A percentile compares a stretch with the other conserved stretches of the same genome.
Conservation (phyloP, 805 yeast species). For the Candida dajiaensis region DNA sequence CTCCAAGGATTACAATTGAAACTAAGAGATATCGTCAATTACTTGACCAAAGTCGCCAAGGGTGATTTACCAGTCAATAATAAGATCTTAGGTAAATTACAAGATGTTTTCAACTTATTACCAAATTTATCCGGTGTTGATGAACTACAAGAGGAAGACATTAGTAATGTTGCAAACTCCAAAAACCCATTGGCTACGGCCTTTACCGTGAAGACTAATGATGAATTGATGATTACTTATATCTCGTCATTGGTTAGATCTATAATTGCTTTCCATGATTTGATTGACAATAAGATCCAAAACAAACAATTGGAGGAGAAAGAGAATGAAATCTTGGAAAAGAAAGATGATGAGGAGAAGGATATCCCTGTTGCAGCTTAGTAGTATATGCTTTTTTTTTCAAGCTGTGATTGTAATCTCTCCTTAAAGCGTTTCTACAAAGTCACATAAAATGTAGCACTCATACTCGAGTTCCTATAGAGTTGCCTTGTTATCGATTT, state of each 20-base stretch:
- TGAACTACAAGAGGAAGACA: conserved; percentile 26
- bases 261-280: conserved; percentile 92
- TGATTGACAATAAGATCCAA: conserved; percentile 91
- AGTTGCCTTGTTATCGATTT: too few species aligned
- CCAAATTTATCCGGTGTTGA: conserved; percentile 59
- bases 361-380: neutral
- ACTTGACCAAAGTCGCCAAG: conserved; percentile 66
- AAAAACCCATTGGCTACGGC: conserved; percentile 64
- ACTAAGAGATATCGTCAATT: conserved; percentile 68
- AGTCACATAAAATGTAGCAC: too few species aligned
- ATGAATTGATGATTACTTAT: conserved; percentile 91
- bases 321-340: conserved; percentile 3
- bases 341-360: conserved; percentile 5
- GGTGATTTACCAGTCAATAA: conserved; percentile 84
- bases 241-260: conserved; percentile 87
- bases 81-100: conserved; percentile 83
- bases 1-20: conserved; percentile 80
- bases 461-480: too few species aligned
- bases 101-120: conserved; percentile 87
- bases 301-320: conserved; percentile 48
- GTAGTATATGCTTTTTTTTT: neutral
- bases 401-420: neutral
- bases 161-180: conserved; percentile 24
- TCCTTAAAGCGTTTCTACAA: too few species aligned
- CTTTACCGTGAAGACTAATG: conserved; percentile 89